phyloP scores from a whole-genome alignment of 768 basidiomycete species.

The Filobasidium floriforme region DNA sequence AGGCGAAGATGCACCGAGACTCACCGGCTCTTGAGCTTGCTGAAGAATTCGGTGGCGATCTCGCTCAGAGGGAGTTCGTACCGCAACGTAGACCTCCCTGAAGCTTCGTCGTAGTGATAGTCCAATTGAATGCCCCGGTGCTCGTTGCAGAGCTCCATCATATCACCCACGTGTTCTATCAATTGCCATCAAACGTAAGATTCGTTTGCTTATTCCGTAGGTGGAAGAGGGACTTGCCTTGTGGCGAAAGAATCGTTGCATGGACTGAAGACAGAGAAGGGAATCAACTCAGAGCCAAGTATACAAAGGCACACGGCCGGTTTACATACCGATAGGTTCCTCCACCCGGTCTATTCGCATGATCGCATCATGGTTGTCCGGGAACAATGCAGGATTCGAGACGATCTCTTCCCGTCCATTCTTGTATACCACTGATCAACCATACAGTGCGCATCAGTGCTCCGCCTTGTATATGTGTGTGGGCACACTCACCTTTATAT shows the following conservation, averaged over 20 bases:
- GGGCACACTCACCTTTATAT: conserved; percentile 59
- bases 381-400: conserved; percentile 94
- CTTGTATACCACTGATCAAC: conserved; percentile 62
- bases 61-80: conserved; percentile 82
- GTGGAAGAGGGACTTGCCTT: conserved; percentile 53
- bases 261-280: conserved; percentile 52
- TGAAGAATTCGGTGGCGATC: conserved; percentile 92
- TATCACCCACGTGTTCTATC: conserved; percentile 81
- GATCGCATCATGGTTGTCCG: conserved; percentile 61
- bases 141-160: conserved; percentile 87
- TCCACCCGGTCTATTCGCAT: conserved; percentile 62
- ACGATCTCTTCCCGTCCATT: conserved; percentile 58
- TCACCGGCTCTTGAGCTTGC: conserved; percentile 75
- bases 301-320: not conserved
- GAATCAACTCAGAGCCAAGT: not conserved
- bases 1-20: conserved; percentile 65
- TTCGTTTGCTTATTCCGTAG: not conserved
- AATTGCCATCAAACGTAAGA: not conserved
- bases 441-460: not conserved
- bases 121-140: conserved; percentile 78
- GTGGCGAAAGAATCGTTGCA: conserved; percentile 87
- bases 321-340: conserved; percentile 61
- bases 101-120: conserved; percentile 67
- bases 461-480: not conserved
- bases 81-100: conserved; percentile 63